Percentiles rank a stretch among this genome's conserved stretches.
Evolutionary conservation across 495 filamentous ascomycete genomes (phyloP).

Genomic region (Lasiosphaeria hispida): DNA sequence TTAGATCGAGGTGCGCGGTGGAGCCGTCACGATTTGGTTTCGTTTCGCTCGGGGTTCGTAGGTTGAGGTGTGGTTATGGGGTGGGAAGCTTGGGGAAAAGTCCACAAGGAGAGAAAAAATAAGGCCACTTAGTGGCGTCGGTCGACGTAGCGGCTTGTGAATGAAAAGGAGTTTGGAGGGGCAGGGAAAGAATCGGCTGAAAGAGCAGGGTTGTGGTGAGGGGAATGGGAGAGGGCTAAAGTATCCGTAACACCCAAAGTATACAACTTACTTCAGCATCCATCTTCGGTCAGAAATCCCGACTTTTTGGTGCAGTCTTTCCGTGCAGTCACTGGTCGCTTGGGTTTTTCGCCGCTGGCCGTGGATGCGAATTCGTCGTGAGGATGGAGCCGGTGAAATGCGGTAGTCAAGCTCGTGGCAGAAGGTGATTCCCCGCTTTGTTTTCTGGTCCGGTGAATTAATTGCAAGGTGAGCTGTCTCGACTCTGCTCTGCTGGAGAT

Average conservation of each 20-base stretch:
- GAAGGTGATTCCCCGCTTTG: background rate
- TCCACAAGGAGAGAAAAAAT: background rate
- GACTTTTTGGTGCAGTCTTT: conserved; percentile 9
- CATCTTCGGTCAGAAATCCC: conserved; percentile 27
- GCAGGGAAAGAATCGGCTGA: background rate
- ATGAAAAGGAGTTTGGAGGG: conserved; percentile 13
- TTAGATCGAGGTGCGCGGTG: conserved; percentile 25
- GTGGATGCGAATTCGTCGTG: background rate
- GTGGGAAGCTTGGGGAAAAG: conserved; percentile 1
- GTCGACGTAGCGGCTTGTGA: conserved; percentile 5
- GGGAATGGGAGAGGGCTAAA: conserved; percentile 14
- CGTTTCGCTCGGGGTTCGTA: background rate
- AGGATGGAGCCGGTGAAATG: background rate
- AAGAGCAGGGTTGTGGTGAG: conserved; percentile 7
- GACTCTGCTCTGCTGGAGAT: too few species aligned
- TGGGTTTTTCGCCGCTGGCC: background rate
- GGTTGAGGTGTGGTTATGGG: too few species aligned
- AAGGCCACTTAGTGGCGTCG: conserved; percentile 22
- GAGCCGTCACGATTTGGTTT: background rate
- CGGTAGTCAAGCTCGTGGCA: background rate
- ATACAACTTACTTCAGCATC: conserved; percentile 32
- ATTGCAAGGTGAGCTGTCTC: background rate
- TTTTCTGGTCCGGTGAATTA: background rate
- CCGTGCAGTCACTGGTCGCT: background rate
- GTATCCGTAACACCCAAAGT: background rate